Evolutionary conservation across 306 rosid genomes (phyloP).

Genomic region (Pyrus betulifolia): DNA sequence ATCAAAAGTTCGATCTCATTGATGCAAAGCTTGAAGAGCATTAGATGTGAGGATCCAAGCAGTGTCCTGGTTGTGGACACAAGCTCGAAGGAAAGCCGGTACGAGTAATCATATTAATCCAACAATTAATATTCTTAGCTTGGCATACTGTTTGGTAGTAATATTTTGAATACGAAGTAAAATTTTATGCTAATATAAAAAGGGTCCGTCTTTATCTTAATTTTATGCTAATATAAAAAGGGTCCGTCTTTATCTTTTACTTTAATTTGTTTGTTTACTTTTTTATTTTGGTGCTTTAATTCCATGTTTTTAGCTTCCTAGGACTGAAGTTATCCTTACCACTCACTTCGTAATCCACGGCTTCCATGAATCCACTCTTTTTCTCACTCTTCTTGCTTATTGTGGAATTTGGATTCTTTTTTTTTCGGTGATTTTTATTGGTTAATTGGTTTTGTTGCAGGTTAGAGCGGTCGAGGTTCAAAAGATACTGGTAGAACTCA

Average conservation of each 20-base stretch:
- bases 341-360: too few species aligned
- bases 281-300: background rate
- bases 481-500: too few species aligned
- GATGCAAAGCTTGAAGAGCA: constrained; percentile 96
- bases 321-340: too few species aligned
- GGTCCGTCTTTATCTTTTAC: constrained; percentile 6
- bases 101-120: constrained; percentile 4
- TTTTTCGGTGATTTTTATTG: too few species aligned
- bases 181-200: background rate
- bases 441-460: too few species aligned
- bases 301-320: background rate
- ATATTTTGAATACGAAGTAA: too few species aligned
- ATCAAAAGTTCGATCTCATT: constrained; percentile 74
- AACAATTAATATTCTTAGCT: background rate
- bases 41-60: constrained; percentile 92
- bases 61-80: constrained; percentile 94
- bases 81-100: constrained; percentile 80
- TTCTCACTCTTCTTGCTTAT: too few species aligned
- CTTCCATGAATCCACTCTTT: too few species aligned
- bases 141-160: background rate
- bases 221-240: background rate
- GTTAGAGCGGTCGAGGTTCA: too few species aligned
- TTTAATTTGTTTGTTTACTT: constrained; percentile 12
- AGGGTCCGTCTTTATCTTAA: constrained; percentile 5
- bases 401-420: too few species aligned